Evolutionary conservation across 2,329 filamentous ascomycete genomes (phyloP), one percentile per base, ranked within the genome.

Genomic region (Sporothrix globosa): DNA sequence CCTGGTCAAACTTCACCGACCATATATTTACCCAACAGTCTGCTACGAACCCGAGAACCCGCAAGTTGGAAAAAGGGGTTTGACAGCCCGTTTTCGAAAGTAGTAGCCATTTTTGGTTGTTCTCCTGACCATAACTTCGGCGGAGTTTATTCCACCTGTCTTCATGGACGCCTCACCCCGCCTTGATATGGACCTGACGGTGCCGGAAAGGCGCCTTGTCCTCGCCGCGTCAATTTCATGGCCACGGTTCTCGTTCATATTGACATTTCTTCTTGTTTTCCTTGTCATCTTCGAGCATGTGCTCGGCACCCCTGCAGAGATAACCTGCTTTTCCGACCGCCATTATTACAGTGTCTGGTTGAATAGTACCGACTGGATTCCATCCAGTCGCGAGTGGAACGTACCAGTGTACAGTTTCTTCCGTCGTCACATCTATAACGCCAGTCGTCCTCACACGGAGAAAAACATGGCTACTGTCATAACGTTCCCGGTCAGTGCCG

Each of bases 21-120:
- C 98, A 91, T 79, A 83, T 97, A 13, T 88, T 96, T 98, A 94
- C 77, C 96, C 96, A 19, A 99, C 96, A 0, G 87, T 99, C 24
- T 99, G 96, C 84, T 99, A 99, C 81, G 96, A 99, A 81, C 86
- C 98, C 66, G 95, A 98, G 79, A 99, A 98, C 79, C 96, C 96
- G 2, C 90, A 96, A 65, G 93, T 88, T 13, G 79, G 86, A 14
- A 82, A 83, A n/a, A 89, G 93, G 71, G 88, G 92, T 75, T 97
- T 92, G 90, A 85, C 88, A 24, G 90, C 93, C 73, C 87, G 98
- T 58, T 92, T 71, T 92, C 90, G 79, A 98, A 98, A 81, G 88
- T 92, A 27, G 81, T 94, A 19, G 96, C 96, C 61, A 91, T 96
- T 0, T 98, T 98, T 78, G 96, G 96, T 65, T 97, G 95, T 97